Conservation (phyloP, 805 yeast genomes). For the Metschnikowia cubensis region DNA sequence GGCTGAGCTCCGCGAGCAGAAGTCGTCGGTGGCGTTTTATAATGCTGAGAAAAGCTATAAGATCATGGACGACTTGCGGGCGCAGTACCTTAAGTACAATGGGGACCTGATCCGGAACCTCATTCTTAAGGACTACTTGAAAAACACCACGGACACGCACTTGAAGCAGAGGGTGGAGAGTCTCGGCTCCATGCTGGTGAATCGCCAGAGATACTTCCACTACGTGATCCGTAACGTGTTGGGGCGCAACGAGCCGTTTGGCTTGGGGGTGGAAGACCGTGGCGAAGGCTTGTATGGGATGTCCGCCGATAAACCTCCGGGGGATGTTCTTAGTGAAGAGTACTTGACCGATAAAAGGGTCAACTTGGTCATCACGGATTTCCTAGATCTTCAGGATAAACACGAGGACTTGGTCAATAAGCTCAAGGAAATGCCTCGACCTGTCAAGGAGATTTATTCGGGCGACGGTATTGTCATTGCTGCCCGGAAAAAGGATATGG, state of each 20-base stretch:
- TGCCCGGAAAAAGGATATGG: conserved; percentile 25
- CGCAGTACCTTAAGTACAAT: conserved; percentile 7
- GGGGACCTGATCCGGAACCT: conserved; percentile 8
- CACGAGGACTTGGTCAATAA: conserved; percentile 27
- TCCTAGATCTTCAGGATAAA: conserved; percentile 20
- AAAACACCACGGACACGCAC: conserved; percentile 8
- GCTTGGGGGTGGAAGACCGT: conserved; percentile 5
- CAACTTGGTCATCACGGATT: conserved; percentile 16
- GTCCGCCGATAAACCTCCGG: conserved; percentile 1
- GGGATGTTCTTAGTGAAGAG: conserved; percentile 2
- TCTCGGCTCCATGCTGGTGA: conserved; percentile 3
- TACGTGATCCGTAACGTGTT: conserved; percentile 14
- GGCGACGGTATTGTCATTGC: conserved; percentile 38
- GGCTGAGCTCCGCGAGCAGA: neutral
- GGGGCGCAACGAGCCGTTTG: conserved; percentile 13
- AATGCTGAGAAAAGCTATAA: conserved; percentile 1
- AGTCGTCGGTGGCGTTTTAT: neutral
- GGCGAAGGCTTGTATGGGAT: conserved; percentile 8
- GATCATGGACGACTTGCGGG: conserved; percentile 9
- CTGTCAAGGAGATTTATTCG: conserved; percentile 22
- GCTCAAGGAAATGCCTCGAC: conserved; percentile 23
- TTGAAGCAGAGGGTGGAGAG: conserved; percentile 6
- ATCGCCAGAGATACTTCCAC: conserved; percentile 11
- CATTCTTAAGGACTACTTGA: conserved; percentile 5
- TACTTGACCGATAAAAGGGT: conserved; percentile 13